phyloP scores from a whole-genome alignment of 108 stramenopile genomes.

The Nitzschia sp. region DNA sequence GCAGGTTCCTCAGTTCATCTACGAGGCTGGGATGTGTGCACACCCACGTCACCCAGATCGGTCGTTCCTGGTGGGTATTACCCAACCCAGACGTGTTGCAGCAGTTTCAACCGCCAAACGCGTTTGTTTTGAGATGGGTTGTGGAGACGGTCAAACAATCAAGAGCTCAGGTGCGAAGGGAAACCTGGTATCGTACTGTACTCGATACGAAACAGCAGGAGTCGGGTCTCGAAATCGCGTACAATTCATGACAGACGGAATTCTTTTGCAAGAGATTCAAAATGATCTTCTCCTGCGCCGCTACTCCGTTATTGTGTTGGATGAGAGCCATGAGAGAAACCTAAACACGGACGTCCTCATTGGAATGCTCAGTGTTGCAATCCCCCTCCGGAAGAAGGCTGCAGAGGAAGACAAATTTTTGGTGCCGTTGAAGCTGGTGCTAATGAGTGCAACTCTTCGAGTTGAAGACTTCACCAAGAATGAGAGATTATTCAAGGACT shows the following conservation, averaged over 20 bases:
- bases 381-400: slow-evolving; percentile 81
- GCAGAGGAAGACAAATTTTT: slow-evolving; percentile 58
- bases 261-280: slow-evolving; percentile 92
- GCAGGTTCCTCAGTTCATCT: slow-evolving; percentile 95
- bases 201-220: slow-evolving; percentile 90
- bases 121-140: slow-evolving; percentile 95
- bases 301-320: slow-evolving; percentile 90
- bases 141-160: slow-evolving; percentile 71
- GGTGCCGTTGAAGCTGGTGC: slow-evolving; percentile 89
- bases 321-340: slow-evolving; percentile 87
- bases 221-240: slow-evolving; percentile 75
- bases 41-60: slow-evolving; percentile 17
- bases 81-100: slow-evolving; percentile 95
- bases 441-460: slow-evolving; percentile 98
- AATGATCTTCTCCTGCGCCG: slow-evolving; percentile 89
- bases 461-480: slow-evolving; percentile 93
- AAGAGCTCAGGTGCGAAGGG: slow-evolving; percentile 39
- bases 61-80: slow-evolving; percentile 73
- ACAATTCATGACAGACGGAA: slow-evolving; percentile 99
- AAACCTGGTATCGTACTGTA: slow-evolving; percentile 91
- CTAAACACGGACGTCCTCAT: slow-evolving; percentile 96
- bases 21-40: slow-evolving; percentile 87
- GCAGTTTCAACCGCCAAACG: slow-evolving; percentile 95
- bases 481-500: slow-evolving; percentile 70
- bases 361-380: slow-evolving; percentile 82